Percentiles rank a stretch among this genome's conserved stretches.
These are phyloP conservation scores for Ogataea naganishii DNA, from an alignment of 805 yeast genomes.

Conservation along the genomic window DNA sequence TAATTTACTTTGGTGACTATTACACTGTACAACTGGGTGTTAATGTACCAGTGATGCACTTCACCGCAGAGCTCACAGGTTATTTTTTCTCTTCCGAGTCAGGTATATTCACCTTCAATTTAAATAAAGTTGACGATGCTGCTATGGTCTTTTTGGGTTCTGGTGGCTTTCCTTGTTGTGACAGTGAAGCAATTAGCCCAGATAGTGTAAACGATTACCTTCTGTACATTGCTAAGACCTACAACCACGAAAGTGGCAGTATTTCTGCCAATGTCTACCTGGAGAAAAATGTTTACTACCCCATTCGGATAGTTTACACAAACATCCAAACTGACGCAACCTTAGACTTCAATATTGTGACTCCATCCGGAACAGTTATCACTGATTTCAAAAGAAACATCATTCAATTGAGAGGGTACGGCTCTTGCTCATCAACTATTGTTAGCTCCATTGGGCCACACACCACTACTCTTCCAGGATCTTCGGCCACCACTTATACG, in stretches of 20 bases:
- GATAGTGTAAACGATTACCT: conserved; percentile 4
- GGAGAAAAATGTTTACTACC: conserved; percentile 1
- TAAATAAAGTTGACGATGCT: conserved; percentile 21
- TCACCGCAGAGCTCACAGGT: conserved; percentile 16
- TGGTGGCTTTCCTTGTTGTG: conserved; percentile 27
- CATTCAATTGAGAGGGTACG: no score
- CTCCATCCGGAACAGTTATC: conserved; percentile 6
- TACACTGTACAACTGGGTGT: no score
- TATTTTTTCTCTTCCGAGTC: conserved; percentile 15
- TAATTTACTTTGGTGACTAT: no score
- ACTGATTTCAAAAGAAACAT: background rate
- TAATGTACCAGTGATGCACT: no score
- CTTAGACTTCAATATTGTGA: conserved; percentile 6
- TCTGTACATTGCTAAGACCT: conserved; percentile 7
- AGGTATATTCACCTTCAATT: conserved; percentile 19
- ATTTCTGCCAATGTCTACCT: conserved; percentile 2
- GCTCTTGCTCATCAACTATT: background rate
- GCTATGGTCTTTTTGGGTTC: conserved; percentile 24
- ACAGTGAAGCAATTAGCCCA: conserved; percentile 4
- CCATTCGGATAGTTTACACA: conserved; percentile 6
- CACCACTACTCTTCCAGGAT: background rate
- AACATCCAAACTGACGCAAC: conserved; percentile 6
- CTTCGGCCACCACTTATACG: background rate
- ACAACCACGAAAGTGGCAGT: no score
- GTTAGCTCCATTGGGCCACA: conserved; percentile 1